A percentile compares a stretch with the other conserved stretches of the same genome.
Evolutionary conservation across 495 filamentous ascomycete genomes (phyloP).

Genomic region (Neurospora tetraspora): DNA sequence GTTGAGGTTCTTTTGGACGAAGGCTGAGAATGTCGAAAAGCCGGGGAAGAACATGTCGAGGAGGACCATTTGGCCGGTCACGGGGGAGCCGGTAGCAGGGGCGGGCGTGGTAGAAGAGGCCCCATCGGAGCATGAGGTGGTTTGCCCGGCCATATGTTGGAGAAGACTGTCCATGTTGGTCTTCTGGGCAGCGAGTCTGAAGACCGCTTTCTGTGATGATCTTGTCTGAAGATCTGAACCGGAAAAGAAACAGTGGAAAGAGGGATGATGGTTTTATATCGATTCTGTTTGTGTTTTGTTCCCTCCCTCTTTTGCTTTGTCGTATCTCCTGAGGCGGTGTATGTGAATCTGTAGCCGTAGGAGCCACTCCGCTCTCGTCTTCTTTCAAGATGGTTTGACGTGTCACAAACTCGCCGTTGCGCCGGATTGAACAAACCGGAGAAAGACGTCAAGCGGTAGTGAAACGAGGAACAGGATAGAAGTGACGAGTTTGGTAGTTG

Average conservation of each 20-base stretch:
- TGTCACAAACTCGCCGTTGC: background rate
- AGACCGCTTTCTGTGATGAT: background rate
- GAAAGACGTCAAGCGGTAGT: background rate
- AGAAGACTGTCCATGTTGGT: background rate
- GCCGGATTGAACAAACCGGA: background rate
- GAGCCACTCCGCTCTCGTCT: background rate
- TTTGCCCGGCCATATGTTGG: background rate
- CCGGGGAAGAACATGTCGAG: slow-evolving; percentile 68
- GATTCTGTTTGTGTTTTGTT: background rate
- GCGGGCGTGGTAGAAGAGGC: background rate
- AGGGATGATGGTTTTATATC: background rate
- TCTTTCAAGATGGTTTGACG: background rate
- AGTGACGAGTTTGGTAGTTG: background rate
- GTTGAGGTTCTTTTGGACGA: slow-evolving; percentile 48
- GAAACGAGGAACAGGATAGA: background rate
- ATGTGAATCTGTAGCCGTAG: background rate
- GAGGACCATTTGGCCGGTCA: slow-evolving; percentile 28
- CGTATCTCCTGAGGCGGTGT: background rate
- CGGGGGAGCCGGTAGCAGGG: background rate
- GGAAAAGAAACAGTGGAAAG: background rate
- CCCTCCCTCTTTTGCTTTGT: background rate
- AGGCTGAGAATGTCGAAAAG: slow-evolving; percentile 52
- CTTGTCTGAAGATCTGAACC: background rate
- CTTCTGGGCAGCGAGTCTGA: background rate
- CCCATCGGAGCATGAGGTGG: background rate